phyloP scores from a whole-genome alignment of 2,329 filamentous ascomycete genomes.

The Paraconiothyrium brasiliense region DNA sequence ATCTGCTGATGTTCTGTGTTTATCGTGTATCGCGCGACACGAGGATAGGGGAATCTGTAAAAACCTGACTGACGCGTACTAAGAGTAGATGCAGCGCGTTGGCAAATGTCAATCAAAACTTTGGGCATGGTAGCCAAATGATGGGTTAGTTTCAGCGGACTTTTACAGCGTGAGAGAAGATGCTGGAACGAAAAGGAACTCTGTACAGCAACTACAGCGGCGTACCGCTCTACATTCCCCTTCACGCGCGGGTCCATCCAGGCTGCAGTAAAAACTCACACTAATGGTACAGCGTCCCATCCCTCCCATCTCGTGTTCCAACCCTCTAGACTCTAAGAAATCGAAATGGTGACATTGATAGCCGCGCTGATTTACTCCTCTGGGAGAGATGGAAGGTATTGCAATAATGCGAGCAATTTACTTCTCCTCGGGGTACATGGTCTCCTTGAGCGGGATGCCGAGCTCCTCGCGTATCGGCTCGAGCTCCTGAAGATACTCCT shows the following conservation, averaged over 20 bases:
- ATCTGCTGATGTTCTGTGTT: neutral
- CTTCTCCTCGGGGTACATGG: slow-evolving; percentile 76
- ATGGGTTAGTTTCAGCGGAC: slow-evolving; percentile 10
- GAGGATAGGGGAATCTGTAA: neutral
- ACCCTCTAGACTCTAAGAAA: slow-evolving; percentile 21
- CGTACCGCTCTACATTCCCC: slow-evolving; percentile 31
- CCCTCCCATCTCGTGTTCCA: slow-evolving; percentile 3
- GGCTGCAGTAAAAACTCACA: slow-evolving; percentile 32
- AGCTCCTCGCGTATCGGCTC: slow-evolving; percentile 93
- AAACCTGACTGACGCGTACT: too few species aligned
- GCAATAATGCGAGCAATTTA: slow-evolving; percentile 27
- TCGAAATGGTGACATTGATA: slow-evolving; percentile 36
- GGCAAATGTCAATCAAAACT: too few species aligned
- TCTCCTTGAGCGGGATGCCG: slow-evolving; percentile 89
- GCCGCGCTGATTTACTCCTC: slow-evolving; percentile 23
- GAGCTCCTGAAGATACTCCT: slow-evolving; percentile 94
- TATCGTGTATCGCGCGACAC: neutral
- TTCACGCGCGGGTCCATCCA: slow-evolving; percentile 17
- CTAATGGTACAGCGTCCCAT: slow-evolving; percentile 33
- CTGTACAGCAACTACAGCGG: slow-evolving; percentile 44
- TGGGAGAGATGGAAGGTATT: slow-evolving; percentile 22
- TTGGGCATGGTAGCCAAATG: neutral
- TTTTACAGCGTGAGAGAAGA: neutral
- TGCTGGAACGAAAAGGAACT: slow-evolving; percentile 22
- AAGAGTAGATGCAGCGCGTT: too few species aligned